Evolutionary conservation across 768 basidiomycete genomes (phyloP), one percentile per base, ranked within the genome.

Genomic region (Xerocomus brunneocitrinus): DNA sequence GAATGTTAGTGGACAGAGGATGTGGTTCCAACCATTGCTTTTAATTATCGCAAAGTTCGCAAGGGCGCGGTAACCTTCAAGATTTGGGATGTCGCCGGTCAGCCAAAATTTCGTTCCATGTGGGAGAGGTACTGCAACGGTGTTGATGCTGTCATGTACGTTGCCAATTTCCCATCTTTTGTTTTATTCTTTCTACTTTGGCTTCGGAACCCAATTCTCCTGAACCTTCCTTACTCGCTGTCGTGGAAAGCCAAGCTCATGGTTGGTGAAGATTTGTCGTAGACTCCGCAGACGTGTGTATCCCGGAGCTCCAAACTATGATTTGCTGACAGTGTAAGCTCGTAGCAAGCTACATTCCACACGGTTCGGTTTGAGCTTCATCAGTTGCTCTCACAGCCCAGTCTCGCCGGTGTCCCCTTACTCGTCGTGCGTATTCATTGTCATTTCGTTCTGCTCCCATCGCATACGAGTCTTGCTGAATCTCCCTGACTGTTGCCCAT

Each of bases 71-170:
- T 95, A 1, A 91, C 89, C 0, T 74, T 97, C 64, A 95, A 93
- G 68, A 84, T 97, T 45, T 97, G 94, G 94, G 94, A 97, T 68
- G 89, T 97, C 36, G 93, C 93, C 57, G 92, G 92, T 30, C 93
- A 95, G 73, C 89, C 92, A 6, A 91, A 90, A 67, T 97, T 95
- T 67, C 83, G 94, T 41, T 90, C 89, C 34, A 93, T 95, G 86
- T 97, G 91, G 91, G 91, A 94, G 69, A 78, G 94, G 41, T 97
- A 95, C 69, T 94, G 92, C 70, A 82, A 86, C 57, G 94, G 93
- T 8, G 91, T 91, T 1, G 91, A 95, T 65, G 94, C 94, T 25
- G 85, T 97, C 34, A 81, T 95, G 91, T 95, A 68, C 63, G 88
- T 61, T 31, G 47, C 31, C 63, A 48, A 30, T 31, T 27, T 13